Evolutionary conservation across 352 stramenopile species (phyloP).

Genomic region (Poterioochromonas sp.): DNA sequence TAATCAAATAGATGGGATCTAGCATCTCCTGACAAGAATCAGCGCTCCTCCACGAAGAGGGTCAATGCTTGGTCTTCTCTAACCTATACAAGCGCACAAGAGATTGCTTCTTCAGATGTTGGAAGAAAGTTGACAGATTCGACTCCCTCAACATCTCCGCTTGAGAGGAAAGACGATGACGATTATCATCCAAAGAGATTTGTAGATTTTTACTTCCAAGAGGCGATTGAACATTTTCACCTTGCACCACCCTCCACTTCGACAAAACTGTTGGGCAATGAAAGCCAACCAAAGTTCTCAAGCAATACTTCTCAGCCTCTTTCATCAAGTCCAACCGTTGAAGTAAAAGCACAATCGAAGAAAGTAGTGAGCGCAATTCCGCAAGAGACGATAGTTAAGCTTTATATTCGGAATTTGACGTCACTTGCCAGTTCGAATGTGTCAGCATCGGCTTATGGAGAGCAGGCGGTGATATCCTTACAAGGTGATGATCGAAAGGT

Average conservation of each 20-base stretch:
- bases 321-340: conserved; percentile 11
- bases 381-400: conserved; percentile 11
- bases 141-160: conserved; percentile 4
- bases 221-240: conserved; percentile 20
- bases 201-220: conserved; percentile 22
- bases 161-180: conserved; percentile 11
- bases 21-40: conserved; percentile 12
- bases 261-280: conserved; percentile 11
- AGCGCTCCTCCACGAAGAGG: conserved; percentile 5
- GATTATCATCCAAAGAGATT: conserved; percentile 12
- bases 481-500: conserved; percentile 25
- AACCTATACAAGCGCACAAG: conserved; percentile 11
- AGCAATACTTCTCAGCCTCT: conserved; percentile 11
- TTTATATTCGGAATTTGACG: conserved; percentile 15
- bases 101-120: conserved; percentile 14
- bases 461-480: conserved; percentile 15
- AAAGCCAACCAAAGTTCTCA: conserved; percentile 13
- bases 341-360: conserved; percentile 14
- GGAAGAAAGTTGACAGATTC: conserved; percentile 8
- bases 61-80: conserved; percentile 11
- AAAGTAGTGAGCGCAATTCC: conserved; percentile 11
- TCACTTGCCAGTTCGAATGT: conserved; percentile 11
- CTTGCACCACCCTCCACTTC: conserved; percentile 7
- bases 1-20: too few relatives aligned
- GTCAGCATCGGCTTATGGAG: conserved; percentile 8